Evolutionary conservation across 495 filamentous ascomycete species (phyloP).

Genomic region (Penicillium simplicissimum): DNA sequence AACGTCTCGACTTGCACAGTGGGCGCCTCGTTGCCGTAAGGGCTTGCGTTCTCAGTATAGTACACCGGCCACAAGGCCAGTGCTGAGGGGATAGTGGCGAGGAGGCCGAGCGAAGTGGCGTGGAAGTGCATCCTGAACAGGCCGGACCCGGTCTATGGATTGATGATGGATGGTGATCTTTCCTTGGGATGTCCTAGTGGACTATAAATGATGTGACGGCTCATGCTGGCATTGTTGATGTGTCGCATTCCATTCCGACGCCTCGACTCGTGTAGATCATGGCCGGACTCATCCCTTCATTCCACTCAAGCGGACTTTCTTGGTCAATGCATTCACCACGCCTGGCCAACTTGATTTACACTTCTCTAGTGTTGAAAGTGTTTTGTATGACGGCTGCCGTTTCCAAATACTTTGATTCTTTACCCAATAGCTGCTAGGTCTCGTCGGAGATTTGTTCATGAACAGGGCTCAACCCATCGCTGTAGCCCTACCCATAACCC

Average conservation of each 20-base stretch:
- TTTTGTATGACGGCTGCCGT: no score
- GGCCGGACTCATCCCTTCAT: constrained; percentile 1
- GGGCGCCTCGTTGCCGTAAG: constrained; percentile 17
- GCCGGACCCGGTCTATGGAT: not conserved
- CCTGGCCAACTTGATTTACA: not conserved
- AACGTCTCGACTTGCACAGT: constrained; percentile 27
- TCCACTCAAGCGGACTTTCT: not conserved
- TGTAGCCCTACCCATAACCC: no score
- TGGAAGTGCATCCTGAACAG: constrained; percentile 16
- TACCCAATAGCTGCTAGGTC: no score
- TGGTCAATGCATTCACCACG: not conserved
- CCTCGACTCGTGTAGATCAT: not conserved
- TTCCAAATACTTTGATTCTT: no score
- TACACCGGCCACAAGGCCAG: constrained; percentile 15
- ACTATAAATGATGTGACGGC: not conserved
- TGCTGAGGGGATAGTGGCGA: constrained; percentile 15
- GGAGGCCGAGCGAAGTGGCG: constrained; percentile 10
- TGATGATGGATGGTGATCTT: not conserved
- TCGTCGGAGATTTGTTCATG: no score
- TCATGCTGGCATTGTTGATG: constrained; percentile 2
- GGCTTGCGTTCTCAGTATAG: not conserved
- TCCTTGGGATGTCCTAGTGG: not conserved
- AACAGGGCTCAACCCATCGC: no score
- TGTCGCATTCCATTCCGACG: not conserved
- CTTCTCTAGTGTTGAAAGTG: not conserved